Evolutionary conservation across 169 alveolate genomes (phyloP), one percentile per base, ranked within the genome.

Genomic region (Plasmodium blacklocki): DNA sequence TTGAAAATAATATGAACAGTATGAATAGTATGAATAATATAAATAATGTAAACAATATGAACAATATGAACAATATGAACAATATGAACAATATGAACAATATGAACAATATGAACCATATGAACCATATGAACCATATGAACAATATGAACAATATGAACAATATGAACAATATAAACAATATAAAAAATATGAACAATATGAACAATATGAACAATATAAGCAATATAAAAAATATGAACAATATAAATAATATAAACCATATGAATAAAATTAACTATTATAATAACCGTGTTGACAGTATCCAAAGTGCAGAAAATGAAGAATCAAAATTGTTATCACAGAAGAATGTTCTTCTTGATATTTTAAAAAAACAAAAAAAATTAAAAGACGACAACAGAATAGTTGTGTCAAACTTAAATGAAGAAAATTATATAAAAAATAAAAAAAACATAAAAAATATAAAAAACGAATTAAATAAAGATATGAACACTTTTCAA

Each of bases 401-500:
- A 19, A 64, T 32, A 32, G 18, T 62, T 18, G 15, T 47, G 32
- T 14, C 12, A 45, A 21, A 19, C 15, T 66, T 12, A 47, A 32
- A 70, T 39, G 64, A 39, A 29, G 59, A 12, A 47, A 76, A 64
- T 49, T 43, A 47, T n/a, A 74, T 52, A 18, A 74, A 72, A 26
- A 49, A 49, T 19, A 45, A 50, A 9, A 45, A 29, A n/a, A 71
- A 58, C 50, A 18, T 71, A 9, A 71, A 72, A 43, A 73, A 39
- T 43, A 56, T 73, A 58, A 18, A 52, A 15, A 26, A 15, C 9
- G 19, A 11, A 11, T 19, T 19, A 1, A 8, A 58, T 12, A 73
- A 73, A 62, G 56, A 89, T 39, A 39, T 67, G 70, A 75, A 70
- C 63, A 14, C 68, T 89, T 74, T 76, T 11, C 93, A 23, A 72